Percentiles rank a stretch among this genome's conserved stretches.
These are phyloP conservation scores for Coelastrella sp. DNA, from an alignment of 139 green algal genomes.

Conservation along the genomic window DNA sequence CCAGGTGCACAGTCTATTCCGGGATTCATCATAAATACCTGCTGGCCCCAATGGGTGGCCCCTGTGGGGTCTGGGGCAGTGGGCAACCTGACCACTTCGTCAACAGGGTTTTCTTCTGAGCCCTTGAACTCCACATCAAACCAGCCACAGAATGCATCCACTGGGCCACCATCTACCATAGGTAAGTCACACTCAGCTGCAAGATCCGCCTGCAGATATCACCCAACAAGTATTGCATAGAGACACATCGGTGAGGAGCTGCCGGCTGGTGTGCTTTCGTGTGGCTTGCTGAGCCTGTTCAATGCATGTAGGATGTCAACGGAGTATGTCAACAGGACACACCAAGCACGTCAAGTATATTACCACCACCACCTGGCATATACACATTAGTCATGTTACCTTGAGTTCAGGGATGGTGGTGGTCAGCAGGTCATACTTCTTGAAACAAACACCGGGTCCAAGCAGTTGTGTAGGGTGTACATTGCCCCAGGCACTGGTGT, in stretches of 20 bases:
- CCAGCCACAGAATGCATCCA: constrained; percentile 89
- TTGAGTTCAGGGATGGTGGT: constrained; percentile 87
- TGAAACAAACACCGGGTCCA: constrained; percentile 76
- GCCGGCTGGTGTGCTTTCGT: too few species aligned
- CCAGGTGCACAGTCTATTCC: constrained; percentile 70
- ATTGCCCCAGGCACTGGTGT: constrained; percentile 87
- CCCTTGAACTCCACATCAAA: constrained; percentile 92
- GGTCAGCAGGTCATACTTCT: constrained; percentile 89
- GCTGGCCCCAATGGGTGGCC: constrained; percentile 96
- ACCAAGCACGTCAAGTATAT: too few species aligned
- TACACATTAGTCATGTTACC: constrained; percentile 86
- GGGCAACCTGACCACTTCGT: constrained; percentile 77
- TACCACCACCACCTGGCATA: not conserved
- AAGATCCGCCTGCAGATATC: constrained; percentile 41
- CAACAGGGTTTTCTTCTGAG: constrained; percentile 68
- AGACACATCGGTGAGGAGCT: too few species aligned
- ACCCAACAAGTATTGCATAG: too few species aligned
- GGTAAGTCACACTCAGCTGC: constrained; percentile 64
- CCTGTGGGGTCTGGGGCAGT: constrained; percentile 89
- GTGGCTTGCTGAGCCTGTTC: too few species aligned
- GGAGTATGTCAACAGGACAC: too few species aligned
- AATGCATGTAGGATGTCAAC: too few species aligned
- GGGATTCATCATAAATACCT: constrained; percentile 88
- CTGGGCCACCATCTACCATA: constrained; percentile 72
- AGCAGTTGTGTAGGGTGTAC: constrained; percentile 85